Base-by-base conservation (phyloP, 768 basidiomycete species). In the Heimioporus sp. region DNA sequence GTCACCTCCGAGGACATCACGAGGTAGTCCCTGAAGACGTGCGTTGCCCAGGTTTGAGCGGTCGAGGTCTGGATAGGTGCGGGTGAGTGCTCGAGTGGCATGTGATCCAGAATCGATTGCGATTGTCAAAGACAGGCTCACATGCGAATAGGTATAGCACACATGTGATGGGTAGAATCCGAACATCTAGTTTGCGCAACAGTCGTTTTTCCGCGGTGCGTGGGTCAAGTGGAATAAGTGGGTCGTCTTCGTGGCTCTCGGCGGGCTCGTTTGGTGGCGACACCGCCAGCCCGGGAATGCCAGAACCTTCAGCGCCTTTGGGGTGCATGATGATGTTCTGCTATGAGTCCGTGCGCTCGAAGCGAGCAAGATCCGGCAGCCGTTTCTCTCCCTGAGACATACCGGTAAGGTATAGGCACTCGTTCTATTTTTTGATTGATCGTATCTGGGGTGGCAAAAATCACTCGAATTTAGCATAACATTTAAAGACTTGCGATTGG, bases 31-130 rank as follows among this genome's bases (percentile, higher is more conserved):
- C 69, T 86, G 86, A 36, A 90, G 72, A 46, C 88, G 79, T 43
- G 90, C 90, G 63, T 92, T 91, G 15, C 89, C 90, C 38, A 90
- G 63, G 63, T 90, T 90, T 0, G 85, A 83, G 48, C 90, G 80
- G 65, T 92, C 90, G 45, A 92, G 74, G 64, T 83, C 68, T 72
- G 44, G 34, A 48, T 17, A 31, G 15, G 45, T 34, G 17, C 30
- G 16, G 16, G 32, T 10, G 12, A n/a, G 34, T 10, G 15, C 46
- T 51, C 41, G 51, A 40, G 43, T 12, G 8, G 10, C n/a, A 15
- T 34, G 17, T 5, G 17, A 24, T 10, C 10, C n/a, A n/a, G 15
- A 34, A 5, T 13, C 1, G 34, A 12, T 28, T 4, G 24, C 24
- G 24, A 28, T 28, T 28, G 24, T 31, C 10, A 38, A 44, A 45